phyloP scores from a whole-genome alignment of 768 basidiomycete genomes.

The Lactarius psammicola region DNA sequence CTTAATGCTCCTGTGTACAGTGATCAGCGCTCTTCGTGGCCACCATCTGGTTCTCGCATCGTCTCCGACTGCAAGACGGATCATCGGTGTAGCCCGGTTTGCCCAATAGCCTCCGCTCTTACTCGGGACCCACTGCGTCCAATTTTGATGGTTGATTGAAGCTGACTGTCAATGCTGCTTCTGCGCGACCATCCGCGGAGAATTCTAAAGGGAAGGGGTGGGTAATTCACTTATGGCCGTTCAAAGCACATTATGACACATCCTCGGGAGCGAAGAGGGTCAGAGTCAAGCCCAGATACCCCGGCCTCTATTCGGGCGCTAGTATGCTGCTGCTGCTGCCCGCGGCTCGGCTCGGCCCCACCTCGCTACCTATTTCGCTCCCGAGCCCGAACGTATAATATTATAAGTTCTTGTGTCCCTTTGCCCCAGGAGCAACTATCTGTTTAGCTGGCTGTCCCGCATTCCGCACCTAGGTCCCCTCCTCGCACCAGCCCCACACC shows the following conservation, averaged over 20 bases:
- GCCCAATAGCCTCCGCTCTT: not conserved
- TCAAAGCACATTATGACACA: not conserved
- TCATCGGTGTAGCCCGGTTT: not conserved
- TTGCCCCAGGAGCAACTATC: not conserved
- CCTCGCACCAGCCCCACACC: not conserved
- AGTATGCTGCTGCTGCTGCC: not conserved
- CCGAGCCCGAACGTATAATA: not conserved
- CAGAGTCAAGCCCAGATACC: not conserved
- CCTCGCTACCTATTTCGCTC: constrained; percentile 19
- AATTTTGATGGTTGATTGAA: not conserved
- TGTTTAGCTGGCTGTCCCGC: not conserved
- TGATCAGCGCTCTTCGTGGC: not conserved
- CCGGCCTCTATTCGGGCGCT: not conserved
- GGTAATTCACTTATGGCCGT: not conserved
- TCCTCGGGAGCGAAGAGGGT: not conserved
- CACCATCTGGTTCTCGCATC: not conserved
- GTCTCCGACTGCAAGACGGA: not conserved
- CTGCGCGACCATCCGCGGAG: not conserved
- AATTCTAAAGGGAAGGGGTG: no score
- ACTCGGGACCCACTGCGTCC: no score
- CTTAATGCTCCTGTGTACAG: no score
- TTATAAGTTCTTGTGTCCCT: not conserved
- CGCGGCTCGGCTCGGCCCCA: not conserved
- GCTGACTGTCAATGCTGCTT: not conserved
- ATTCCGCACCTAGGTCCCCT: not conserved